These are phyloP conservation scores for Pyrenochaeta sp. DNA, from an alignment of 2,329 filamentous ascomycete species.

Conservation along the genomic window DNA sequence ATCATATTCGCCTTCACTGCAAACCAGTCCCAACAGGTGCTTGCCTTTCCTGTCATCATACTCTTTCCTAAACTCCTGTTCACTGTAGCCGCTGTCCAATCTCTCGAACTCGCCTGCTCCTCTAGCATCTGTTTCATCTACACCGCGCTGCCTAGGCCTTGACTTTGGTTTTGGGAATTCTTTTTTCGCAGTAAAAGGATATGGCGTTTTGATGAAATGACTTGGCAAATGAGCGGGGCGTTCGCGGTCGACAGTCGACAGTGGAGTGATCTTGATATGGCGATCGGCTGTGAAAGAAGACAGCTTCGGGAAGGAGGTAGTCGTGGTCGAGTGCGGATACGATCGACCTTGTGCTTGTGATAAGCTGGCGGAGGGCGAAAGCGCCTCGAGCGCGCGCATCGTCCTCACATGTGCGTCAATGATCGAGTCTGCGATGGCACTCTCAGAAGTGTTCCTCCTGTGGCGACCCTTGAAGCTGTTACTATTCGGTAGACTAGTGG, in stretches of 20 bases:
- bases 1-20: slow-evolving; percentile 21
- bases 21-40: slow-evolving; percentile 28
- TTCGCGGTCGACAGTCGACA: slow-evolving; percentile 20
- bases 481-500: neutral
- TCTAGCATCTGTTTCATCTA: slow-evolving; percentile 11
- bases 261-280: slow-evolving; percentile 27
- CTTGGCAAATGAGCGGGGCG: slow-evolving; percentile 28
- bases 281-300: slow-evolving; percentile 27
- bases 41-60: slow-evolving; percentile 31
- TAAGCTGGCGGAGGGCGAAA: slow-evolving; percentile 24
- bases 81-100: slow-evolving; percentile 13
- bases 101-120: slow-evolving; percentile 6
- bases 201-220: slow-evolving; percentile 39
- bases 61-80: slow-evolving; percentile 7
- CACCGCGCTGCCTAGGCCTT: slow-evolving; percentile 20
- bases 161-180: slow-evolving; percentile 35
- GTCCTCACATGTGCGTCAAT: slow-evolving; percentile 41
- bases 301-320: slow-evolving; percentile 13
- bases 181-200: slow-evolving; percentile 36
- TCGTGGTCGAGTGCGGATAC: slow-evolving; percentile 12
- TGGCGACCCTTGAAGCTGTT: slow-evolving; percentile 14
- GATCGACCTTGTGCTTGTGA: slow-evolving; percentile 13
- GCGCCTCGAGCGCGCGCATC: slow-evolving; percentile 36
- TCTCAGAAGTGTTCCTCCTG: slow-evolving; percentile 35
- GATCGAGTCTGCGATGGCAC: slow-evolving; percentile 37